Conservation (phyloP, 2,329 filamentous ascomycete genomes). For the Microdochium bolleyi region DNA sequence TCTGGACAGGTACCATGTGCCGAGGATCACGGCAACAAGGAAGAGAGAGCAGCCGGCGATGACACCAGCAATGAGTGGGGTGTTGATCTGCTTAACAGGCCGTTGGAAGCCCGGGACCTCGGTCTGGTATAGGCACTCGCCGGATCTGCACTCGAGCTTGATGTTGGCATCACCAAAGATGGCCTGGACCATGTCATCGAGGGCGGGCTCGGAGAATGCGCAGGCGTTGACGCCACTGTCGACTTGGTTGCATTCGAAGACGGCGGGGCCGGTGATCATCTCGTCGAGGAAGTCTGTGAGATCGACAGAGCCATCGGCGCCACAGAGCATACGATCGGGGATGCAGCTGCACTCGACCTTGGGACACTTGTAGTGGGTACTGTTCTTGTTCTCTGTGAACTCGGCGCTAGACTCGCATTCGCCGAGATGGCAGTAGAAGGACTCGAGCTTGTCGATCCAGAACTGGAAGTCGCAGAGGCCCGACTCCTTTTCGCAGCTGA, state of each 20-base stretch:
- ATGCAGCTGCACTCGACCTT: conserved; percentile 84
- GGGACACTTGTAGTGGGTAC: conserved; percentile 77
- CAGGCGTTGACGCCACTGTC: conserved; percentile 59
- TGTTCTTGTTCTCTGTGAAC: conserved; percentile 64
- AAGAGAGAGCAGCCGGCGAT: conserved; percentile 84
- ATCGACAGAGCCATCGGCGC: conserved; percentile 84
- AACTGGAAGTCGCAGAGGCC: conserved; percentile 93
- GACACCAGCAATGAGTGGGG: conserved; percentile 86
- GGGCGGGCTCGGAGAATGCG: conserved; percentile 81
- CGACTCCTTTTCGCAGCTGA: conserved; percentile 72
- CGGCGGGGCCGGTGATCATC: conserved; percentile 78
- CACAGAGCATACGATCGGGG: conserved; percentile 86
- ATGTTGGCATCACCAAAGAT: conserved; percentile 94
- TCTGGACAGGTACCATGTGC: conserved; percentile 82
- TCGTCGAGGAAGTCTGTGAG: conserved; percentile 81
- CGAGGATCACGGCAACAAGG: conserved; percentile 75
- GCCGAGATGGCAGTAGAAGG: conserved; percentile 89
- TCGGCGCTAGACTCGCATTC: conserved; percentile 69
- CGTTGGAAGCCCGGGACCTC: conserved; percentile 86
- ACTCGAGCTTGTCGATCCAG: conserved; percentile 91
- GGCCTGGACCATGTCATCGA: conserved; percentile 81
- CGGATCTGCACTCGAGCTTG: conserved; percentile 69
- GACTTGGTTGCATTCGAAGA: conserved; percentile 65
- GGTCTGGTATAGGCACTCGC: conserved; percentile 89
- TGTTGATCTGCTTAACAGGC: conserved; percentile 92